Evolutionary conservation across 2,329 filamentous ascomycete species (phyloP), one percentile per base, ranked within the genome.

Genomic region (Xylaria sp.): DNA sequence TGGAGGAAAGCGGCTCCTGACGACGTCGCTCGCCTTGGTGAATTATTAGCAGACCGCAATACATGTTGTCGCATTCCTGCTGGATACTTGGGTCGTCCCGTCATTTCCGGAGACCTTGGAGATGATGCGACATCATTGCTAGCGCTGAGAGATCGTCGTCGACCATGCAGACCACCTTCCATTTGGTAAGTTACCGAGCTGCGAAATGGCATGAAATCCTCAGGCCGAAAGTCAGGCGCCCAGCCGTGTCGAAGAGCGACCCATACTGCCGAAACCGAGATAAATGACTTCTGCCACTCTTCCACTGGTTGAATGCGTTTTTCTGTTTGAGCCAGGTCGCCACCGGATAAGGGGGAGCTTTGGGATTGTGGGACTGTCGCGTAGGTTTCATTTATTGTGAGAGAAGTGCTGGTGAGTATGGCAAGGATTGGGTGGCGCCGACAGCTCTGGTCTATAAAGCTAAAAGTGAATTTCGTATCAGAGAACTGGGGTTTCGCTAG

Each of bases 361-460:
- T 82, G 80, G 0, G 85, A 84, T 7, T 83, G 77, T 0, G 86
- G 85, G 32, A 89, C 81, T 0, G 86, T 85, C 4, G 83, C 87
- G 76, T 93, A 94, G 2, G 83, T 84, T 71, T 94, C 90, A 67
- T 89, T 87, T 56, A 95, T 86, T 58, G 93, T 89, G 34, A 95
- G 85, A 13, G 85, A 87, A 4, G 84, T 83, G 13, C 85, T 84
- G 3, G 87, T 90, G 52, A 95, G 83, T 2, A 85, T 88, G 0
- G 91, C 92, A 80, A 94, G 86, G 74, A 94, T 87, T 4, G 93
- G 92, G 75, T 95, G 92, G 13, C 90, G 87, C 39, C 91, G 84
- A 9, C 86, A 87, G 55, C 86, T 85, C 0, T 91, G 87, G 72
- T 91, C 88, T 73, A 95, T 89, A 69, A 93, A 88, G 80, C 91